A percentile compares a stretch with the other conserved stretches of the same genome.
phyloP scores from a whole-genome alignment of 345 rosid genomes.

The Triadica sebifera region DNA sequence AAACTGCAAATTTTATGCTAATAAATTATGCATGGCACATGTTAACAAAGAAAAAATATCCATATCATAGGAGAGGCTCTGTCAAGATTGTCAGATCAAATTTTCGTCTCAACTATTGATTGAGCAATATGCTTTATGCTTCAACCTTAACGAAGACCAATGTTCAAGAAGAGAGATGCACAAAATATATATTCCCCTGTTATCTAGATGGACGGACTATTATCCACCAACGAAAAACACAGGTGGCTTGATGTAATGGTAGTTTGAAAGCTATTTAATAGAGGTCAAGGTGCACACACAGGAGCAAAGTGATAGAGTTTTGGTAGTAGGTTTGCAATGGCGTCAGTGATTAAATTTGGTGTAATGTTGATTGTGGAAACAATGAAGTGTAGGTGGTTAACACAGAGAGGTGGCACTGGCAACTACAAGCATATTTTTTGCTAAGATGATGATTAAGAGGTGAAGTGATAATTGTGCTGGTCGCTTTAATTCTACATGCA shows the following conservation, averaged over 20 bases:
- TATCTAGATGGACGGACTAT: not conserved
- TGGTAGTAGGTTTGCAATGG: too few relatives aligned
- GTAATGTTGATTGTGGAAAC: not conserved
- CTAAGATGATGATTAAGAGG: not conserved
- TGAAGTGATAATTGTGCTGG: not conserved
- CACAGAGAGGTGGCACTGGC: not conserved
- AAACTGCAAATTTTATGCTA: not conserved
- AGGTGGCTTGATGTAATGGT: too few relatives aligned
- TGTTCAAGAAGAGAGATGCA: too few relatives aligned
- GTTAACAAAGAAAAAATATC: too few relatives aligned
- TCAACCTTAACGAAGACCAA: not conserved
- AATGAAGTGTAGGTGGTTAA: not conserved
- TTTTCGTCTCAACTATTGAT: not conserved
- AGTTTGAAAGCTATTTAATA: too few relatives aligned
- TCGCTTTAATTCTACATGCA: not conserved
- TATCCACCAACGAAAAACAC: not conserved
- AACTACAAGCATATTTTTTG: not conserved
- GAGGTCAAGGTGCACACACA: not conserved
- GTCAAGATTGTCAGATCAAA: not conserved
- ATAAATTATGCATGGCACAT: not conserved
- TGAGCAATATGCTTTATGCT: not conserved
- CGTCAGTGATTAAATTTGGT: too few relatives aligned
- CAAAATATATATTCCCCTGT: not conserved
- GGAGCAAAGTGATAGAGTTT: not conserved
- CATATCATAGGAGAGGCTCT: not conserved